These are phyloP conservation scores for Tricholoma furcatifolium DNA, from an alignment of 768 basidiomycete genomes.

Conservation along the genomic window DNA sequence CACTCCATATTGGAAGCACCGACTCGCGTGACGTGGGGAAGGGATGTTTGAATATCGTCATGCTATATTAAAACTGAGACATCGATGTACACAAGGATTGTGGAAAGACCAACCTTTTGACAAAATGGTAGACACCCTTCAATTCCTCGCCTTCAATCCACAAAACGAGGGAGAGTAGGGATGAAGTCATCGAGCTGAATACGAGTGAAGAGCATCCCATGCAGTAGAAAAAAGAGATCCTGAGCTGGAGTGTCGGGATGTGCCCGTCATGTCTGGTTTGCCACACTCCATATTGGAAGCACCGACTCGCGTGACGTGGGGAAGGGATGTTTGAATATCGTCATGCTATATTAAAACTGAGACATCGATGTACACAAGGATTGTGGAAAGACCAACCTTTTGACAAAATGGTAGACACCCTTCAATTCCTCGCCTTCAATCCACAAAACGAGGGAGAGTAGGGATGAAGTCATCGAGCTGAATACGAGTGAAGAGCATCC, in stretches of 20 bases:
- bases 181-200: conserved; percentile 92
- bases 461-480: conserved; percentile 88
- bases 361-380: no score
- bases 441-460: conserved; percentile 83
- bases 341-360: no score
- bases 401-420: no score
- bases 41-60: no score
- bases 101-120: no score
- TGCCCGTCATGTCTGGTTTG: conserved; percentile 70
- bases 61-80: no score
- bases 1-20: conserved; percentile 85
- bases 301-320: conserved; percentile 86
- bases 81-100: no score
- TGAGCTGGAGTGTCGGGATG: conserved; percentile 67
- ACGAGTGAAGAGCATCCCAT: conserved; percentile 97
- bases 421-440: no score
- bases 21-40: conserved; percentile 89
- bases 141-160: no score
- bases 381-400: no score
- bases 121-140: no score
- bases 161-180: conserved; percentile 78
- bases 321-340: conserved; percentile 89
- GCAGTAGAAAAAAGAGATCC: conserved; percentile 88
- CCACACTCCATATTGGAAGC: conserved; percentile 81
- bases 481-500: conserved; percentile 96